Evolutionary conservation across 371 early-diverging fungal species (phyloP).

Genomic region (Conidiobolus incongruus): DNA sequence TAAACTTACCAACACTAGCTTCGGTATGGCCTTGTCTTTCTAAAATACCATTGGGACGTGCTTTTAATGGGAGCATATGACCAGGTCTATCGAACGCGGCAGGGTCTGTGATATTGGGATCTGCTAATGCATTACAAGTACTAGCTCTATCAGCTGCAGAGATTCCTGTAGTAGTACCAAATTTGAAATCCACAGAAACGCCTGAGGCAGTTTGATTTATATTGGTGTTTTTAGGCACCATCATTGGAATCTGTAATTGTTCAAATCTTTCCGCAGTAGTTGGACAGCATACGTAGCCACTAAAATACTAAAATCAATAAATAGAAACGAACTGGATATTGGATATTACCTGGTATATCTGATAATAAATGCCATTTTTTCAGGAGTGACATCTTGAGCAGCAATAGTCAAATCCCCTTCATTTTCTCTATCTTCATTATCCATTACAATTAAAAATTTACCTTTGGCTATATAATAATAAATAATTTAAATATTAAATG

Average conservation of each 20-base stretch:
- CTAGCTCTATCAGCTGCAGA: slow-evolving; percentile 74
- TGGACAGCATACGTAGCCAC: slow-evolving; percentile 83
- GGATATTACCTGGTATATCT: slow-evolving; percentile 53
- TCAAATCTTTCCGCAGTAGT: slow-evolving; percentile 50
- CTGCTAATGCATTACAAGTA: slow-evolving; percentile 57
- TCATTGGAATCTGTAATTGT: slow-evolving; percentile 64
- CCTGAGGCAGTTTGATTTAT: slow-evolving; percentile 81
- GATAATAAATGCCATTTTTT: slow-evolving; percentile 86
- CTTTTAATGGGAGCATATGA: slow-evolving; percentile 90
- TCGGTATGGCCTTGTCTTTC: too few species aligned
- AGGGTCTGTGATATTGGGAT: slow-evolving; percentile 29
- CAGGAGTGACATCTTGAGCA: too few species aligned
- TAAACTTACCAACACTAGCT: slow-evolving; percentile 26
- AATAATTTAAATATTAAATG: too few species aligned
- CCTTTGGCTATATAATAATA: slow-evolving; percentile 25
- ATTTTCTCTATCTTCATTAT: slow-evolving; percentile 92
- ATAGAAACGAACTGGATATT: not conserved
- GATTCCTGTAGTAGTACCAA: slow-evolving; percentile 82
- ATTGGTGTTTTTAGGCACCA: slow-evolving; percentile 81
- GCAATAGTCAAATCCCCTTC: slow-evolving; percentile 97
- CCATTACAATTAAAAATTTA: slow-evolving; percentile 77
- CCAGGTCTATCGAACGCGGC: slow-evolving; percentile 76
- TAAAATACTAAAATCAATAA: slow-evolving; percentile 11
- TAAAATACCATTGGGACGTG: slow-evolving; percentile 52
- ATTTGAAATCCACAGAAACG: slow-evolving; percentile 62